phyloP scores from a whole-genome alignment of 805 yeast genomes.

The Suhomyces kilbournensis region DNA sequence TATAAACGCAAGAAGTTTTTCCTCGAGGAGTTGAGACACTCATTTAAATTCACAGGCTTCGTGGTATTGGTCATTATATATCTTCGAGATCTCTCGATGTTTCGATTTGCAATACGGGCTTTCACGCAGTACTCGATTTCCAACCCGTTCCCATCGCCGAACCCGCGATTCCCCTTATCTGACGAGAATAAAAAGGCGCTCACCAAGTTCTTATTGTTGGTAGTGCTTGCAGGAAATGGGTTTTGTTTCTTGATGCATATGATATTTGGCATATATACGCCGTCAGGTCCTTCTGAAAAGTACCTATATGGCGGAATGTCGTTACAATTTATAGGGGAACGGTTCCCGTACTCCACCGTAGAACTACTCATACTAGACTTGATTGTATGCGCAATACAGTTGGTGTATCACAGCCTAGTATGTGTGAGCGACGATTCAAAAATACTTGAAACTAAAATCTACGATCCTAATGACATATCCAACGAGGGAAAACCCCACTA shows the following conservation, averaged over 20 bases:
- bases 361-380: constrained; percentile 29
- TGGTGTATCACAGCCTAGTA: constrained; percentile 31
- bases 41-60: constrained; percentile 34
- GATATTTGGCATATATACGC: constrained; percentile 20
- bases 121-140: constrained; percentile 27
- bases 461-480: neutral
- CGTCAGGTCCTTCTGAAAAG: constrained; percentile 13
- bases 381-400: constrained; percentile 23
- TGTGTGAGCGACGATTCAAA: constrained; percentile 31
- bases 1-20: constrained; percentile 44
- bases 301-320: constrained; percentile 33
- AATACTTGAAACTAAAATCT: constrained; percentile 16
- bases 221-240: constrained; percentile 21
- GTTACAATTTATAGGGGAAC: constrained; percentile 40
- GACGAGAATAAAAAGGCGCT: constrained; percentile 28
- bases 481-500: constrained; percentile 12
- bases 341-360: constrained; percentile 22
- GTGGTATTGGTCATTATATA: constrained; percentile 36
- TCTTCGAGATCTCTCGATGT: constrained; percentile 39
- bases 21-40: constrained; percentile 30
- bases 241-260: constrained; percentile 26
- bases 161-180: constrained; percentile 9
- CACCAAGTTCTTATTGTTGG: constrained; percentile 24
- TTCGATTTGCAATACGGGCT: constrained; percentile 26
- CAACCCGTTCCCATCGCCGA: constrained; percentile 22